phyloP scores from a whole-genome alignment of 2,329 filamentous ascomycete species.

The Colletotrichum sp. region DNA sequence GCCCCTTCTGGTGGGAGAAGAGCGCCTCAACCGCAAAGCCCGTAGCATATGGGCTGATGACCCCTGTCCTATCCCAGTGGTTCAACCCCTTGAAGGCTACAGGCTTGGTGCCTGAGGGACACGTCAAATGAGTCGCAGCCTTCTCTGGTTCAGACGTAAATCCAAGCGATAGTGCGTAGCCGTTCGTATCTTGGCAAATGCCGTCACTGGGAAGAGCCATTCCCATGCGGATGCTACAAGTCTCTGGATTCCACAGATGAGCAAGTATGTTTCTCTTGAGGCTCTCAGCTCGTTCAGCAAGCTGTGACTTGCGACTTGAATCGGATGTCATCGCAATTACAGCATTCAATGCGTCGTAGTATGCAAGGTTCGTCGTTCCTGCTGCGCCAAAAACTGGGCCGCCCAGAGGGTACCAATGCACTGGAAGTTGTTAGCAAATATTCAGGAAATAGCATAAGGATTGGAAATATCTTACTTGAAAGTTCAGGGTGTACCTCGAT shows the following conservation, averaged over 20 bases:
- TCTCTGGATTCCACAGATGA: neutral
- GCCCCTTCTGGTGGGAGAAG: neutral
- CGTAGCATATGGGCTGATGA: slow-evolving; percentile 2
- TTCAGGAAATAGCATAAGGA: neutral
- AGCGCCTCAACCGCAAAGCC: slow-evolving; percentile 13
- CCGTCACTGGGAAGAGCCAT: neutral
- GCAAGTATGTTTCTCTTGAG: neutral
- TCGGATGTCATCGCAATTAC: neutral
- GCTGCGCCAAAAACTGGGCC: neutral
- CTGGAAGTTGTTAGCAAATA: neutral
- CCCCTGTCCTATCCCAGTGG: neutral
- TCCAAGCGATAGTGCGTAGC: neutral
- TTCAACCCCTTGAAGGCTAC: neutral
- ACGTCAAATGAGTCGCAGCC: neutral
- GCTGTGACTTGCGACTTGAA: neutral
- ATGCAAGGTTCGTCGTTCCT: neutral
- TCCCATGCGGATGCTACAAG: neutral
- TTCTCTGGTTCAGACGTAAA: neutral
- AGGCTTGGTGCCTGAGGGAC: neutral
- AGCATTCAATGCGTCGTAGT: slow-evolving; percentile 5
- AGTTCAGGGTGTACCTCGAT: neutral
- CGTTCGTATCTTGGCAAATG: slow-evolving; percentile 2
- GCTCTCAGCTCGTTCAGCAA: neutral
- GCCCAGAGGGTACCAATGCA: slow-evolving; percentile 13
- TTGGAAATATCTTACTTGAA: neutral